Conservation (phyloP, 2,329 filamentous ascomycete species). For the Colletotrichum graminicola region DNA sequence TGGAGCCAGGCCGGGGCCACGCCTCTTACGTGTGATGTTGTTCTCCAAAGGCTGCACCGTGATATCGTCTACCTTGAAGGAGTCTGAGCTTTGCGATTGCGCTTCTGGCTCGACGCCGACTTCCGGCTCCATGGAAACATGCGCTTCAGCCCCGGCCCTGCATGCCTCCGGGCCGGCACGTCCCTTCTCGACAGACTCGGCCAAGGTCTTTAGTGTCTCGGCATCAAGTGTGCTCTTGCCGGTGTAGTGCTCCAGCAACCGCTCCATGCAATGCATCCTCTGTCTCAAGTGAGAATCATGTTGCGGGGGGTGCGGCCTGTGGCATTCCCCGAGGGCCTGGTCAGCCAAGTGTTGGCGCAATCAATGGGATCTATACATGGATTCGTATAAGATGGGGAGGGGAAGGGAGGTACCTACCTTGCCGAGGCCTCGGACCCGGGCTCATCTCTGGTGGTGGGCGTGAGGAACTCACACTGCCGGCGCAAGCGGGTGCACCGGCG, state of each 20-base stretch:
- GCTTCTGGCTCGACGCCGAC: constrained; percentile 28
- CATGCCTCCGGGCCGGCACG: constrained; percentile 29
- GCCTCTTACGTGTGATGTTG: constrained; percentile 56
- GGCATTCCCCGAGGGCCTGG: constrained; percentile 10
- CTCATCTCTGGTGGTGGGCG: constrained; percentile 49
- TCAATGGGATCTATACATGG: constrained; percentile 1
- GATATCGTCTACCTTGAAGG: constrained; percentile 44
- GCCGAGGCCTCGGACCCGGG: constrained; percentile 39
- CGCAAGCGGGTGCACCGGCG: constrained; percentile 64
- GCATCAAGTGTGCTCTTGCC: constrained; percentile 59
- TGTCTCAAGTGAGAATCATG: constrained; percentile 43
- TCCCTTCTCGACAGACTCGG: constrained; percentile 56
- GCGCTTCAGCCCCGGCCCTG: constrained; percentile 1
- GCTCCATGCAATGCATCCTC: constrained; percentile 55
- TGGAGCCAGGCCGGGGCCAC: neutral
- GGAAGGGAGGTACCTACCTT: constrained; percentile 9
- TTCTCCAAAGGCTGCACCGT: constrained; percentile 57
- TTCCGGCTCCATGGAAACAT: constrained; percentile 20
- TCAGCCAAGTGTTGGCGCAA: constrained; percentile 36
- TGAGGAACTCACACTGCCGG: constrained; percentile 62
- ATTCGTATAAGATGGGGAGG: neutral
- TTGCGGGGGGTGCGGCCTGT: constrained; percentile 22
- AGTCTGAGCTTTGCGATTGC: constrained; percentile 35
- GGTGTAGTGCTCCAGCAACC: constrained; percentile 60
- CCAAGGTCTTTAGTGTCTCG: constrained; percentile 56